Base-by-base conservation (phyloP, 768 basidiomycete species). In the Phylloporus arenicola region DNA sequence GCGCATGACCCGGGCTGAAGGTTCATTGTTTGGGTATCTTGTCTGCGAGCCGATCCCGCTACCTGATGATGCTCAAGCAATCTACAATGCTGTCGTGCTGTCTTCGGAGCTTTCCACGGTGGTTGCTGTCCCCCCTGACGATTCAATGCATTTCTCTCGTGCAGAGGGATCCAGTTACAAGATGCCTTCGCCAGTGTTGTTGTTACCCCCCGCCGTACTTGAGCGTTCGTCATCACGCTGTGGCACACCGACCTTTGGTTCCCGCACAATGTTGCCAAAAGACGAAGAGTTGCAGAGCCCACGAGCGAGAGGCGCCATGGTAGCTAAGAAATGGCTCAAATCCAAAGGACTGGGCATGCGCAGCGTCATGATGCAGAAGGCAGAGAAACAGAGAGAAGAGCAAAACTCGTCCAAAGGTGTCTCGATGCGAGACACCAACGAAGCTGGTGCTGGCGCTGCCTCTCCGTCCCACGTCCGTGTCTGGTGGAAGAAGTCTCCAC, bases 1-100 rank as follows among this genome's bases (percentile, higher is more conserved):
- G 44, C 76, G 77, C 40, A 80, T 83, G 44, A 75, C 76, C 4
- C 74, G 74, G 49, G 75, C 80, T 3, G 74, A 80, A 33, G 84
- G 83, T 10, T 81, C 83, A 2, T 67, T 84, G 34, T 88, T 90
- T 58, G 85, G 82, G 3, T 78, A 88, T 59, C 78, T 89, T 50
- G 73, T 83, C 34, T 87, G 86, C 25, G 75, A 82, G 16, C 86
- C 86, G 6, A 71, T 75, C 2, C 55, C 73, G 3, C 73, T 87
- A 13, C 81, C 83, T 6, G 62, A 64, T 3, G 64, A 68, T 24
- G 59, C 57, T 6, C 55, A 62, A 17, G 53, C 43, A 2, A 60
- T 65, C 25, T 48, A 65, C 25, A 58, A 58, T 14, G 61, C 64
- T 14, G 30, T 55, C 1, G 51, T 53, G 17, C 27, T 58, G 7